Percentiles rank a stretch among this genome's conserved stretches.
Evolutionary conservation across 805 yeast genomes (phyloP).

Genomic region (Saturnispora sekii): DNA sequence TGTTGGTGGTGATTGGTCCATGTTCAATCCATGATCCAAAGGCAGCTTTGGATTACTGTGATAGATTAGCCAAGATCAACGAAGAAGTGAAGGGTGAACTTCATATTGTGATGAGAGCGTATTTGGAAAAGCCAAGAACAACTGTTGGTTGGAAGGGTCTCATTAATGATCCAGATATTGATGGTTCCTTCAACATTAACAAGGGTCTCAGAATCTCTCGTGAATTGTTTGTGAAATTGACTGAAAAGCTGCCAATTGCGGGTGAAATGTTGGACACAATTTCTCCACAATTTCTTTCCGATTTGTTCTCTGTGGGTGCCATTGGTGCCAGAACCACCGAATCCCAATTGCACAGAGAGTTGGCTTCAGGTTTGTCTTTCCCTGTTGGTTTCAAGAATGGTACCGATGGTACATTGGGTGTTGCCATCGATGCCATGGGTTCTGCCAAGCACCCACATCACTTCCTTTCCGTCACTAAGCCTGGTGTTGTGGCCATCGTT

Average conservation of each 20-base stretch:
- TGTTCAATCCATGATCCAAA: conserved; percentile 93
- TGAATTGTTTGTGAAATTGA: conserved; percentile 74
- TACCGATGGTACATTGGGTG: conserved; percentile 91
- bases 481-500: conserved; percentile 92
- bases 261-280: conserved; percentile 97
- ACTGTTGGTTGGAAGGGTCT: conserved; percentile 99
- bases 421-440: conserved; percentile 87
- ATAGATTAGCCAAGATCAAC: conserved; percentile 46
- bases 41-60: conserved; percentile 86
- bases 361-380: conserved; percentile 94
- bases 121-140: conserved; percentile 95
- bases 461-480: conserved; percentile 89
- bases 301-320: conserved; percentile 91
- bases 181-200: conserved; percentile 85
- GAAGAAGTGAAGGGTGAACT: conserved; percentile 64
- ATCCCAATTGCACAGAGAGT: conserved; percentile 93
- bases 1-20: conserved; percentile 89
- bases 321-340: conserved; percentile 99
- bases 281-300: conserved; percentile 91
- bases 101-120: conserved; percentile 91
- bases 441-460: conserved; percentile 93
- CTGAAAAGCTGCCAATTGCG: conserved; percentile 83
- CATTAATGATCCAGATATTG: conserved; percentile 94
- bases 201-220: conserved; percentile 88
- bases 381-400: conserved; percentile 98